phyloP scores from a whole-genome alignment of 148 eudicot genomes.

The Chenopodium formosanum region DNA sequence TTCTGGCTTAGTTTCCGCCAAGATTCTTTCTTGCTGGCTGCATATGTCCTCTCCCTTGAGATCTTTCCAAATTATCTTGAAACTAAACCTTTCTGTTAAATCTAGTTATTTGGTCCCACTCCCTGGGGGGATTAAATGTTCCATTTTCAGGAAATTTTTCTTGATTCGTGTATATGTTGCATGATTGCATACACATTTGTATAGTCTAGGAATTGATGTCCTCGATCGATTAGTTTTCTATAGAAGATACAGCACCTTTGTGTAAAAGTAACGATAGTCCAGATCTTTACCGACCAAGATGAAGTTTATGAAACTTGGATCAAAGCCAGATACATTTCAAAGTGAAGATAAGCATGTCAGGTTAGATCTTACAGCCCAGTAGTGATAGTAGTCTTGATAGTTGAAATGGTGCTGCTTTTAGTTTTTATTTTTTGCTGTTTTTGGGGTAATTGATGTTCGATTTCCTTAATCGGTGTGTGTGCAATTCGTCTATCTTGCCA shows the following conservation, averaged over 20 bases:
- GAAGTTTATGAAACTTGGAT: conserved; percentile 99
- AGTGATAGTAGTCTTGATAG: not conserved
- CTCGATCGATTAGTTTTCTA: conserved; percentile 32
- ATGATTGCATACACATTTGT: conserved; percentile 37
- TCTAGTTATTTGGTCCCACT: conserved; percentile 53
- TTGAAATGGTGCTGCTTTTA: not conserved
- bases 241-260: conserved; percentile 26
- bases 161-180: conserved; percentile 34
- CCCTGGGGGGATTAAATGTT: conserved; percentile 29
- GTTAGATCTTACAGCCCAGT: conserved; percentile 37
- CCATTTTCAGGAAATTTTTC: conserved; percentile 36
- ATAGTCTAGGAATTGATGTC: conserved; percentile 28
- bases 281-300: conserved; percentile 45
- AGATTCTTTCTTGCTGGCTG: conserved; percentile 47
- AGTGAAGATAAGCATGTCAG: conserved; percentile 61
- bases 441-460: not conserved
- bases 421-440: not conserved
- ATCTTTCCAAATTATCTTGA: conserved; percentile 39
- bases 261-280: conserved; percentile 20
- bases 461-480: not conserved
- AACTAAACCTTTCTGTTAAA: conserved; percentile 32
- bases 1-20: conserved; percentile 41
- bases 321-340: conserved; percentile 82
- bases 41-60: conserved; percentile 38
- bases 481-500: not conserved